Conservation (phyloP, 202 grass and related monocot species). For the Setaria italica region DNA sequence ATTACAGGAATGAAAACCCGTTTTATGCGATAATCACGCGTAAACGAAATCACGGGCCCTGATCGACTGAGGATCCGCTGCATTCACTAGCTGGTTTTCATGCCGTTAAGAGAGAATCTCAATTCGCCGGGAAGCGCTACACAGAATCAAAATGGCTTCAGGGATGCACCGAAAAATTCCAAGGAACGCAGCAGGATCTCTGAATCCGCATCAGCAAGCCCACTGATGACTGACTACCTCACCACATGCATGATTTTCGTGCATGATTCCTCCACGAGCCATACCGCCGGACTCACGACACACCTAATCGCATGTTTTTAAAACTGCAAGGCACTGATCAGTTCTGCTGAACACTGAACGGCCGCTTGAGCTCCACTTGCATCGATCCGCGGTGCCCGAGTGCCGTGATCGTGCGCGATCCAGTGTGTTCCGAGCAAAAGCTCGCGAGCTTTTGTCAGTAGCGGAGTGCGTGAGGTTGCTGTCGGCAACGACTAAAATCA, state of each 20-base stretch:
- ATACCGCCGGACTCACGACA: neutral
- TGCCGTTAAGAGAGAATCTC: constrained; percentile 33
- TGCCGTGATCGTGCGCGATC: neutral
- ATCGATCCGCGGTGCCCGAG: neutral
- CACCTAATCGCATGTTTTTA: neutral
- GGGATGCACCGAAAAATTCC: constrained; percentile 15
- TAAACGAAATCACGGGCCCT: no score
- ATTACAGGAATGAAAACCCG: neutral
- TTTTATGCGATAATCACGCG: neutral
- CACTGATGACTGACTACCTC: neutral
- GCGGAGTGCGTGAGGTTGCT: neutral
- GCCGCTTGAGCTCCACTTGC: neutral
- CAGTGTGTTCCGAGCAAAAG: neutral
- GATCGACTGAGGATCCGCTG: no score
- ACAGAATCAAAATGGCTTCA: neutral
- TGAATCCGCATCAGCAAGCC: constrained; percentile 19
- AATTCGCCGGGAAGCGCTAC: neutral
- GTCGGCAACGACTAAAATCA: constrained; percentile 29
- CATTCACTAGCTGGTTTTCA: neutral
- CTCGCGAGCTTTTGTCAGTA: constrained; percentile 35
- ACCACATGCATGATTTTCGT: constrained; percentile 14
- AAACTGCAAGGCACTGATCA: neutral
- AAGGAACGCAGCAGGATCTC: constrained; percentile 31
- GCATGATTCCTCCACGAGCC: neutral
- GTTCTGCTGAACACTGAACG: neutral